Evolutionary conservation across 2,329 filamentous ascomycete species (phyloP).

Genomic region (Shiraia sp.): DNA sequence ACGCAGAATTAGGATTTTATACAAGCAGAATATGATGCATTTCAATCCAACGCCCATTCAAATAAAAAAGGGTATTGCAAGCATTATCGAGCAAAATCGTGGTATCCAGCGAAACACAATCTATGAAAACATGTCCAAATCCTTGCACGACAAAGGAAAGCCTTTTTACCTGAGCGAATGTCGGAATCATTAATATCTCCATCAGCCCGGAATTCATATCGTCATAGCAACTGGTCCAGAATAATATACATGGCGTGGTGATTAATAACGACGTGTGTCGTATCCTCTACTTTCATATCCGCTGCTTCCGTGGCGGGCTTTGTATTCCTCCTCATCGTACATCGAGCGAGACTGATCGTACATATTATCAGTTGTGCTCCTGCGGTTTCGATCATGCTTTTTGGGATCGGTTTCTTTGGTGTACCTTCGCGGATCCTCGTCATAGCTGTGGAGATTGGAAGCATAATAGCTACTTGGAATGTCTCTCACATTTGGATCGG

Average conservation of each 20-base stretch:
- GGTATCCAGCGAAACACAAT: slow-evolving; percentile 4
- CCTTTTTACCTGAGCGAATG: background rate
- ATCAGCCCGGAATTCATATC: slow-evolving; percentile 3
- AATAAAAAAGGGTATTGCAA: slow-evolving; percentile 1
- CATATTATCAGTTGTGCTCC: slow-evolving; percentile 30
- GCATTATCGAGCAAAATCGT: slow-evolving; percentile 1
- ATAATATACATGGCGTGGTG: background rate
- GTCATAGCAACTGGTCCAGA: slow-evolving; percentile 1
- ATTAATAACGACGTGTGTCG: slow-evolving; percentile 36
- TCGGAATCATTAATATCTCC: background rate
- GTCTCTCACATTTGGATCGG: slow-evolving; percentile 39
- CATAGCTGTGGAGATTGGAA: slow-evolving; percentile 36
- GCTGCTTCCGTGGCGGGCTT: slow-evolving; percentile 24
- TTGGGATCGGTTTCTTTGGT: slow-evolving; percentile 36
- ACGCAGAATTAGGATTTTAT: too few relatives aligned
- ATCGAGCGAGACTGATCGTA: slow-evolving; percentile 34
- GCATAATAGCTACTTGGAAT: slow-evolving; percentile 35
- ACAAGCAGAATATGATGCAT: too few relatives aligned
- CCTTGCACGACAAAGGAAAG: slow-evolving; percentile 2
- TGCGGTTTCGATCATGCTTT: slow-evolving; percentile 29
- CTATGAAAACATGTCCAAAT: background rate
- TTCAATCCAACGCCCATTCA: background rate
- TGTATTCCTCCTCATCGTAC: slow-evolving; percentile 41
- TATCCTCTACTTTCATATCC: slow-evolving; percentile 35
- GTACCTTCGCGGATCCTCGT: slow-evolving; percentile 36